Percentiles rank a stretch among this genome's conserved stretches.
These are phyloP conservation scores for Fusarium austroafricanum DNA, from an alignment of 2,329 filamentous ascomycete species.

Conservation along the genomic window DNA sequence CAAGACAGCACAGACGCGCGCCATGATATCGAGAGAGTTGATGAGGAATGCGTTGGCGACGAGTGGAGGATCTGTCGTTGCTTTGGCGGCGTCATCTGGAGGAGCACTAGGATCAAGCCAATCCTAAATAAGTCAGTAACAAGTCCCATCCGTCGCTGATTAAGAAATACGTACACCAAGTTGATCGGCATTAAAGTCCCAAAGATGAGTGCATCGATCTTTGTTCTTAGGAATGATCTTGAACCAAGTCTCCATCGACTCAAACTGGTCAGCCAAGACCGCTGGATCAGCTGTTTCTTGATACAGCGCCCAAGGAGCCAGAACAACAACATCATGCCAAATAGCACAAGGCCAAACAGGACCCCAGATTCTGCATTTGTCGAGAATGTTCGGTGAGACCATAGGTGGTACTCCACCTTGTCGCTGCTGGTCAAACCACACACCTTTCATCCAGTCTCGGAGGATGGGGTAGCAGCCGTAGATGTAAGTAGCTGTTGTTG, in stretches of 20 bases:
- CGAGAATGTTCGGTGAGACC: conserved; percentile 35
- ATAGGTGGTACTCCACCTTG: conserved; percentile 37
- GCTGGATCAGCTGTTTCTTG: conserved; percentile 52
- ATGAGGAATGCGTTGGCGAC: conserved; percentile 62
- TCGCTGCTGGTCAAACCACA: conserved; percentile 36
- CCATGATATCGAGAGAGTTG: conserved; percentile 54
- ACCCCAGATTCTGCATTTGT: conserved; percentile 27
- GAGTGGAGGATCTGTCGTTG: conserved; percentile 54
- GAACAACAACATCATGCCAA: conserved; percentile 59
- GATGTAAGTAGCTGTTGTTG: conserved; percentile 63
- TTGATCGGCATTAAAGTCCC: conserved; percentile 46
- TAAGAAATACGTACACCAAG: conserved; percentile 34
- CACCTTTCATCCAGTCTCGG: conserved; percentile 48
- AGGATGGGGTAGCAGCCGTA: conserved; percentile 63
- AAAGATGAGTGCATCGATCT: conserved; percentile 53
- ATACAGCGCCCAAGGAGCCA: conserved; percentile 57
- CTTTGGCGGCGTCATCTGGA: conserved; percentile 52
- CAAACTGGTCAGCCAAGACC: conserved; percentile 54
- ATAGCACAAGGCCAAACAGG: conserved; percentile 48
- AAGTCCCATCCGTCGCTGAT: too few relatives aligned
- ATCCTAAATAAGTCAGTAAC: conserved; percentile 52
- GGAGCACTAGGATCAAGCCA: conserved; percentile 63
- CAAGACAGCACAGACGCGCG: conserved; percentile 50
- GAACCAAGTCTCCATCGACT: conserved; percentile 56
- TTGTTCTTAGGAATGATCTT: conserved; percentile 49